Percentiles rank a stretch among this genome's conserved stretches.
phyloP scores from a whole-genome alignment of 371 early-diverging fungal species.

The Astathelohania contejeani region DNA sequence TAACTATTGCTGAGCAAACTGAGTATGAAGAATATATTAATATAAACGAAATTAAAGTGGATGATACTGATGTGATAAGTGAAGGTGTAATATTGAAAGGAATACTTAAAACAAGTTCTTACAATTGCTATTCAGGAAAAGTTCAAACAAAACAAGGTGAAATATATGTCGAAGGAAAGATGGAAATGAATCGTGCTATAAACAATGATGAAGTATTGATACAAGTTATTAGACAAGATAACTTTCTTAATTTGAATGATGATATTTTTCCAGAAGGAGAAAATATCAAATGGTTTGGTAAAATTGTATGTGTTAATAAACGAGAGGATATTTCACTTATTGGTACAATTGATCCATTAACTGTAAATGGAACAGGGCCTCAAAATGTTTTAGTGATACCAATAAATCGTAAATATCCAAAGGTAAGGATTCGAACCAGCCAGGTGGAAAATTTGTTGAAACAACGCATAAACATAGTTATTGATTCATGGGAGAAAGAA shows the following conservation, averaged over 20 bases:
- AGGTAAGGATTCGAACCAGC: slow-evolving; percentile 15
- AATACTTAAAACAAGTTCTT: slow-evolving; percentile 12
- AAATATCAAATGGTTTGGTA: slow-evolving; percentile 14
- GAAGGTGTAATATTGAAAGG: no score
- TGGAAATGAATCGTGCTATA: slow-evolving; percentile 37
- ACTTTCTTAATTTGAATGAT: background rate
- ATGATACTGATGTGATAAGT: background rate
- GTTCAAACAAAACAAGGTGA: slow-evolving; percentile 6
- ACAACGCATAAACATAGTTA: slow-evolving; percentile 17
- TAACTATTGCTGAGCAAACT: slow-evolving; percentile 6
- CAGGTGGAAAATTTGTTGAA: slow-evolving; percentile 11
- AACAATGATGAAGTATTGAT: slow-evolving; percentile 29
- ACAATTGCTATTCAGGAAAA: slow-evolving; percentile 19
- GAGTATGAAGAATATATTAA: slow-evolving; percentile 16
- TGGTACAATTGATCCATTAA: slow-evolving; percentile 15
- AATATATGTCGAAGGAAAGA: slow-evolving; percentile 15
- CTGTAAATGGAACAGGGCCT: slow-evolving; percentile 9
- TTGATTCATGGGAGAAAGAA: slow-evolving; percentile 25
- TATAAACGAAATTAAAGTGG: background rate
- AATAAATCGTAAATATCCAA: slow-evolving; percentile 32
- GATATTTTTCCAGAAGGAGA: background rate
- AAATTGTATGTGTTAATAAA: slow-evolving; percentile 32
- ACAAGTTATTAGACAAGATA: background rate
- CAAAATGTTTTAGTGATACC: slow-evolving; percentile 27
- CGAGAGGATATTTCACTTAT: slow-evolving; percentile 13